phyloP scores from a whole-genome alignment of 208 protist genomes.

The Trypanosoma avium region DNA sequence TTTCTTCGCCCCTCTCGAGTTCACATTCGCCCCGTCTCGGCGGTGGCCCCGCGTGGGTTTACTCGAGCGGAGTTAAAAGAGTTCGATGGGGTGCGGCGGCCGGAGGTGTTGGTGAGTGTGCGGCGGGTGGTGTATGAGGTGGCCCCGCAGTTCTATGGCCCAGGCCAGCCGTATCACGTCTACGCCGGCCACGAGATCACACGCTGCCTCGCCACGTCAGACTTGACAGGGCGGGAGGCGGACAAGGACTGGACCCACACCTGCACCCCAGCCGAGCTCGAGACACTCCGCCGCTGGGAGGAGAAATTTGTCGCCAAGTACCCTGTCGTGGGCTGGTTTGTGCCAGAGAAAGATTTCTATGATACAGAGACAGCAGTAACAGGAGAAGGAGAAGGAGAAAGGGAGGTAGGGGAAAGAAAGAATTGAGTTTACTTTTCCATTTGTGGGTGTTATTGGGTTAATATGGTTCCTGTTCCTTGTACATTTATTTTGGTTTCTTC shows the following conservation, averaged over 20 bases:
- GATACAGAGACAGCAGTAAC: neutral
- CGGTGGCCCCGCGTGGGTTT: conserved; percentile 49
- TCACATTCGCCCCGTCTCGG: conserved; percentile 55
- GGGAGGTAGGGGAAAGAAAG: too few species aligned
- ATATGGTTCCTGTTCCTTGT: too few species aligned
- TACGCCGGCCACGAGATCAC: conserved; percentile 81
- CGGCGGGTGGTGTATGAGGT: conserved; percentile 87
- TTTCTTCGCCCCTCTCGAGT: too few species aligned
- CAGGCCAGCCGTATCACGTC: conserved; percentile 70
- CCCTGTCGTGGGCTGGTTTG: conserved; percentile 81
- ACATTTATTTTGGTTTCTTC: too few species aligned
- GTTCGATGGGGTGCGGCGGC: conserved; percentile 66
- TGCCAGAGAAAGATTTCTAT: conserved; percentile 66
- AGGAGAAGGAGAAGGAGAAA: neutral
- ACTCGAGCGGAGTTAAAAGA: conserved; percentile 62
- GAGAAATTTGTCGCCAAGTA: conserved; percentile 79
- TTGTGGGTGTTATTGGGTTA: too few species aligned
- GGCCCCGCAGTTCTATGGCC: conserved; percentile 82
- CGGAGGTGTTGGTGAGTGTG: conserved; percentile 70
- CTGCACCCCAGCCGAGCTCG: conserved; percentile 68
- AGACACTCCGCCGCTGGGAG: conserved; percentile 67
- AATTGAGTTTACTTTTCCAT: too few species aligned
- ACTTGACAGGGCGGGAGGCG: conserved; percentile 52
- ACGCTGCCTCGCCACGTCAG: conserved; percentile 57
- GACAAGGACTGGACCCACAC: conserved; percentile 74